A percentile compares a stretch with the other conserved stretches of the same genome.
Evolutionary conservation across 1,284 basidiomycete genomes (phyloP).

Genomic region (Ganoderma lingzhi): DNA sequence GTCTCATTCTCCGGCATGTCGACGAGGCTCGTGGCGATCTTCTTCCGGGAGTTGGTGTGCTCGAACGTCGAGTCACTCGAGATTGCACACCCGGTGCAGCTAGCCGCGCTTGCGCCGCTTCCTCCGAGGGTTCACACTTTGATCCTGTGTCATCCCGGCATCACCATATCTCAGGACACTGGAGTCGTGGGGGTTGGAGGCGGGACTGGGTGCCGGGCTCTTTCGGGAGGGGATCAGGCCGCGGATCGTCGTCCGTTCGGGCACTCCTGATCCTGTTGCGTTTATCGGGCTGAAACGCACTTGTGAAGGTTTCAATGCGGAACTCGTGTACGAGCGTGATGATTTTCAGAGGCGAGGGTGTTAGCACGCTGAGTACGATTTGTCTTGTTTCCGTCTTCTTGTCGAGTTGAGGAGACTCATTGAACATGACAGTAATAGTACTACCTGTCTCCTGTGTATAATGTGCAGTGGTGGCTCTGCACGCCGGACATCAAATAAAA

Average conservation of each 20-base stretch:
- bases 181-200: slow-evolving; percentile 27
- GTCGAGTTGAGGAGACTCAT: no score
- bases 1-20: slow-evolving; percentile 39
- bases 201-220: slow-evolving; percentile 27
- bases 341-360: no score
- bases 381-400: no score
- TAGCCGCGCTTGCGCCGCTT: slow-evolving; percentile 29
- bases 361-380: no score
- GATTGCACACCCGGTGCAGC: slow-evolving; percentile 29
- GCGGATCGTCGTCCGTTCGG: slow-evolving; percentile 28
- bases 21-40: slow-evolving; percentile 34
- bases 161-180: slow-evolving; percentile 20
- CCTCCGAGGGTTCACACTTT: slow-evolving; percentile 36
- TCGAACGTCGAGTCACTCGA: slow-evolving; percentile 37
- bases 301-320: slow-evolving; percentile 24
- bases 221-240: slow-evolving; percentile 10
- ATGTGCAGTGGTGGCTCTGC: no score
- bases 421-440: no score
- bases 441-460: no score
- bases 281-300: slow-evolving; percentile 21
- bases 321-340: slow-evolving; percentile 28
- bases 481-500: no score
- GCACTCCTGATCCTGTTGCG: slow-evolving; percentile 24
- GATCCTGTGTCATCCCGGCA: slow-evolving; percentile 28
- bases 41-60: slow-evolving; percentile 36